These are phyloP conservation scores for Stereocaulon alpinum DNA, from an alignment of 495 filamentous ascomycete species.

Conservation along the genomic window DNA sequence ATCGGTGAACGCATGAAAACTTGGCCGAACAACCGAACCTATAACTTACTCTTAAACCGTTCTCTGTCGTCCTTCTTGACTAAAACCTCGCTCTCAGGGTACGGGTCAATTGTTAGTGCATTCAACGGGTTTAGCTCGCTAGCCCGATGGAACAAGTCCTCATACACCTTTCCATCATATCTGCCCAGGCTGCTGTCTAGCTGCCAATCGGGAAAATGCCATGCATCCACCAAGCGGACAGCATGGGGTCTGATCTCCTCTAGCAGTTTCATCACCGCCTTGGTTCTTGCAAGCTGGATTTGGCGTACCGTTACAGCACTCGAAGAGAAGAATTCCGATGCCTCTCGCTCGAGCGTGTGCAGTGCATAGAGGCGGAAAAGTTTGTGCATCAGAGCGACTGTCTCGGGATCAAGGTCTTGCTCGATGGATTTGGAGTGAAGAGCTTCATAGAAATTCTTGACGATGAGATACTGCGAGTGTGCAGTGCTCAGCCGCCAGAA, in stretches of 20 bases:
- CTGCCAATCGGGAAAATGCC: constrained; percentile 62
- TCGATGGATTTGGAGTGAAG: constrained; percentile 39
- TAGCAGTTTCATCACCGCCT: constrained; percentile 51
- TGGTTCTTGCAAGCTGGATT: constrained; percentile 50
- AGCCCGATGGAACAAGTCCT: constrained; percentile 56
- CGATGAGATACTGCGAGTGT: constrained; percentile 58
- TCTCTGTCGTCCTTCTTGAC: constrained; percentile 43
- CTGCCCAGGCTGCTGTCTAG: constrained; percentile 54
- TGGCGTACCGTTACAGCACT: constrained; percentile 53
- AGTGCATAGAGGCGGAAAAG: constrained; percentile 58
- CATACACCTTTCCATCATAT: constrained; percentile 57
- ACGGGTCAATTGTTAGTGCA: constrained; percentile 54
- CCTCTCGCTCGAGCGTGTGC: constrained; percentile 54
- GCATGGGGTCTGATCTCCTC: constrained; percentile 60
- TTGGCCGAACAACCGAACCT: not conserved
- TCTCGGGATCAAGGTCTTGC: constrained; percentile 41
- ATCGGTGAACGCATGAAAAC: not conserved
- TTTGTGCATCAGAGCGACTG: constrained; percentile 43
- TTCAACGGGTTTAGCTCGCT: constrained; percentile 60
- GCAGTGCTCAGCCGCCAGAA: constrained; percentile 62
- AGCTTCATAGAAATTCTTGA: constrained; percentile 64
- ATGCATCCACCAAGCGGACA: constrained; percentile 53
- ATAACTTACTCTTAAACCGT: constrained; percentile 38
- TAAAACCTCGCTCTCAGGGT: constrained; percentile 49
- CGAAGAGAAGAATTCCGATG: constrained; percentile 55